Base-by-base conservation (phyloP, 2,329 filamentous ascomycete species). In the Bipolaris sorokiniana region DNA sequence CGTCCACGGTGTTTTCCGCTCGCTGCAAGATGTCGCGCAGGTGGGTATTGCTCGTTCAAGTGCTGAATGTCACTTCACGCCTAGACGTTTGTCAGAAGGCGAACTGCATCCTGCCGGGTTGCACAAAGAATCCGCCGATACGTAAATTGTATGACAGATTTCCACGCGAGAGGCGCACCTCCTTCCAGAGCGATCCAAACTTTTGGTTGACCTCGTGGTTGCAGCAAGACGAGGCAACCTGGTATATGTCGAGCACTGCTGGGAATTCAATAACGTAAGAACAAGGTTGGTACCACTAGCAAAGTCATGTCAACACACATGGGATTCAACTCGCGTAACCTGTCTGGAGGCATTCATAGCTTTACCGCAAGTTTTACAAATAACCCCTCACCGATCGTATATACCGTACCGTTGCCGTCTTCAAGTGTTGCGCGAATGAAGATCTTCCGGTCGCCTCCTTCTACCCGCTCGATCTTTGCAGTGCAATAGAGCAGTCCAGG, bases 391-490 rank as follows among this genome's bases (percentile, higher is more conserved):
- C 76, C 83, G 18, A 67, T 78, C 5, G 85, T 82, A 66, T 84
- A 77, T 36, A 84, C 73, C 2, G 65, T 73, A 1, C 82, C 82
- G 2, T 79, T 64, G 1, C 79, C 80, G 57, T 84, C 79, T 67
- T 83, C 81, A 18, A 88, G 71, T 31, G 76, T 78, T 1, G 77
- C 83, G 46, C 77, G 76, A 7, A 82, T 69, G 63, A 76, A 86
- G 16, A 80, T 74, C 75, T 88, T 88, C 62, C 84, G 79, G 3
- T 83, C 82, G 42, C 85, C 82, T 5, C 74, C 82, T 41, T 86
- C 82, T 10, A 74, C 68, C 66, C 77, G 82, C 18, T 77, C 68
- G 34, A 82, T 62, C 63, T 73, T 76, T 0, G 79, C 79, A 18
- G 72, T 80, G 15, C 81, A 79, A 22, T 87, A 64, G 26, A 87